Conservation (phyloP, 352 stramenopile species). For the Pythium rhizo-oryzae region DNA sequence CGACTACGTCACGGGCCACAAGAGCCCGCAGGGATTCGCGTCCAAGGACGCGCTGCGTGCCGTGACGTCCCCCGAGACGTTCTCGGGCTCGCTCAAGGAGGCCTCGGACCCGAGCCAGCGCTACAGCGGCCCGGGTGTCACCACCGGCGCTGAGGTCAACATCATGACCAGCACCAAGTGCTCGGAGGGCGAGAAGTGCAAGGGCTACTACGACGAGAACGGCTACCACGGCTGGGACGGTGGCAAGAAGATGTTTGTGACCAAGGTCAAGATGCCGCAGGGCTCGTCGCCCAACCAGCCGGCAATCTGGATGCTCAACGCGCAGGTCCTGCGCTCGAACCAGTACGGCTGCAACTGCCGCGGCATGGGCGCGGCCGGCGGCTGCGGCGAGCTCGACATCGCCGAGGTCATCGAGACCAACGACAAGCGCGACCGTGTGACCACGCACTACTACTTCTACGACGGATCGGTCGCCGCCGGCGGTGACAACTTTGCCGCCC, state of each 20-base stretch:
- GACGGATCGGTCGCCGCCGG: slow-evolving; percentile 42
- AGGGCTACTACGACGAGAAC: slow-evolving; percentile 71
- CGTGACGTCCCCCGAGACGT: slow-evolving; percentile 35
- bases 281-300: slow-evolving; percentile 52
- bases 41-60: slow-evolving; percentile 40
- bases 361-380: slow-evolving; percentile 54
- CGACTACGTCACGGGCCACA: slow-evolving; percentile 45
- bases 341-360: slow-evolving; percentile 88
- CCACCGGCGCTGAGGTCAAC: slow-evolving; percentile 73
- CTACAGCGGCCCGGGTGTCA: slow-evolving; percentile 52
- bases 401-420: slow-evolving; percentile 73
- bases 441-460: slow-evolving; percentile 87
- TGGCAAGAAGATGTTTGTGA: slow-evolving; percentile 79
- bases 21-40: slow-evolving; percentile 58
- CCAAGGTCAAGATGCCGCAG: slow-evolving; percentile 64
- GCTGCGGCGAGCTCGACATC: slow-evolving; percentile 82
- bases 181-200: slow-evolving; percentile 49
- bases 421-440: slow-evolving; percentile 50
- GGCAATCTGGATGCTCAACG: slow-evolving; percentile 77
- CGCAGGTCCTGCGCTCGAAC: slow-evolving; percentile 63
- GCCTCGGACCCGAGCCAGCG: slow-evolving; percentile 45
- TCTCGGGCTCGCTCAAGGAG: slow-evolving; percentile 51
- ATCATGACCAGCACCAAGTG: slow-evolving; percentile 74
- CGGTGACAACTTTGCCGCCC: slow-evolving; percentile 40
- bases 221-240: slow-evolving; percentile 71